Percentiles rank a stretch among this genome's conserved stretches.
Conservation (phyloP, 1,284 basidiomycete genomes). For the Ceratobasidium sp. region DNA sequence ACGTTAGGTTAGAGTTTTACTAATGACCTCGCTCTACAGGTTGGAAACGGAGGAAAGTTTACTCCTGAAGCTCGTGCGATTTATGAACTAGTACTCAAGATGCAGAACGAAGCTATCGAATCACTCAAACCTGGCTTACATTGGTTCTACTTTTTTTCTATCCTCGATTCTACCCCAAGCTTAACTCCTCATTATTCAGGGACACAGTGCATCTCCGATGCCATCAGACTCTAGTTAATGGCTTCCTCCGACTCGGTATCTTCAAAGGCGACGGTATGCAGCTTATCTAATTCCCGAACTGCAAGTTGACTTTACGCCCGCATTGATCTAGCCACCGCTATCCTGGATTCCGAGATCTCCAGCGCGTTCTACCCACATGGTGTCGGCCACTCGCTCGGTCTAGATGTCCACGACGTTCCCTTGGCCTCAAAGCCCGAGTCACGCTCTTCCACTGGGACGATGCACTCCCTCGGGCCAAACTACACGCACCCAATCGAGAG, state of each 20-base stretch:
- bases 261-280: slow-evolving; percentile 65
- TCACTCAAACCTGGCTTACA: slow-evolving; percentile 79
- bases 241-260: slow-evolving; percentile 87
- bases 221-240: slow-evolving; percentile 81
- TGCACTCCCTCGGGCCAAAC: slow-evolving; percentile 45
- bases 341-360: slow-evolving; percentile 81
- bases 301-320: not conserved
- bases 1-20: not conserved
- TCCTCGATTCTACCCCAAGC: not conserved
- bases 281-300: not conserved
- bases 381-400: slow-evolving; percentile 86
- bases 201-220: slow-evolving; percentile 85
- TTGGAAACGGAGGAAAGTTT: slow-evolving; percentile 91
- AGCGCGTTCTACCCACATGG: slow-evolving; percentile 94
- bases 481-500: slow-evolving; percentile 52
- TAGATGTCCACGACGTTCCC: slow-evolving; percentile 91
- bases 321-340: slow-evolving; percentile 68
- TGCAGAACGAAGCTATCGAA: slow-evolving; percentile 85
- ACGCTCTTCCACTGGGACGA: not conserved
- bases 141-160: slow-evolving; percentile 63
- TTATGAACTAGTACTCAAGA: slow-evolving; percentile 86
- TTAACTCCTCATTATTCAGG: not conserved
- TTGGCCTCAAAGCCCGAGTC: slow-evolving; percentile 73
- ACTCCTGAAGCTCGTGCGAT: slow-evolving; percentile 82
- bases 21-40: slow-evolving; percentile 33